Base-by-base conservation (phyloP, 75 land plant species). In the Sequoia sempervirens region DNA sequence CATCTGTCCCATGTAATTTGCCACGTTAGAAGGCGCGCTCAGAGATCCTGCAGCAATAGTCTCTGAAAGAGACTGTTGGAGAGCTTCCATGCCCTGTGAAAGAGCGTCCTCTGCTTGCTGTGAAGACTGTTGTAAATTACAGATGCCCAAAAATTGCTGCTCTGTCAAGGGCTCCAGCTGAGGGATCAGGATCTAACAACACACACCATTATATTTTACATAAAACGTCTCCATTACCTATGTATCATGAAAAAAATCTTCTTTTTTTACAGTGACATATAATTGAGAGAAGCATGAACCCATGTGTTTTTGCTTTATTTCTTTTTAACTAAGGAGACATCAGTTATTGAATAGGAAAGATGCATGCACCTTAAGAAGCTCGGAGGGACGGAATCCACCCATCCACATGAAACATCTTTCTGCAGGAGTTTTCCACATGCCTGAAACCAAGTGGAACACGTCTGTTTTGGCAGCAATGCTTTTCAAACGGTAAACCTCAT, bases 341-440 rank as follows among this genome's bases (percentile, higher is more conserved):
- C 36, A 34, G 36, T 34, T 34, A 20, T 78, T n/a, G n/a, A n/a
- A n/a, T n/a, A n/a, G n/a, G n/a, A n/a, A n/a, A 70, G 73, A 68
- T 28, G 40, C 38, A 20, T 30, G 79, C 78, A 95, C 96, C 96
- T 94, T 94, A 78, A 95, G 86, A 79, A 95, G 91, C 13, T 94
- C 96, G 13, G 97, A 95, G 18, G 97, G 96, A 41, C 94, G 89
- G 80, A 95, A 95, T 30, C 97, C 97, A 15, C 94, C 96, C 90
- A 95, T 92, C 97, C 97, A 95, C 38, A 95, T 85, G 91, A 94
- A 95, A 82, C 96, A 95, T 12, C 97, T 92, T 84, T 95, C 97
- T 20, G 97, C 96, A 5, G 97, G 93, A 34, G 94, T 88, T 38
- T 88, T 87, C 97, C 97, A 95, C 88, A 90, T 90, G 74, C 97